Percentiles rank a stretch among this genome's conserved stretches.
phyloP scores from a whole-genome alignment of 331 rosid species.

The Acacia pycnantha region DNA sequence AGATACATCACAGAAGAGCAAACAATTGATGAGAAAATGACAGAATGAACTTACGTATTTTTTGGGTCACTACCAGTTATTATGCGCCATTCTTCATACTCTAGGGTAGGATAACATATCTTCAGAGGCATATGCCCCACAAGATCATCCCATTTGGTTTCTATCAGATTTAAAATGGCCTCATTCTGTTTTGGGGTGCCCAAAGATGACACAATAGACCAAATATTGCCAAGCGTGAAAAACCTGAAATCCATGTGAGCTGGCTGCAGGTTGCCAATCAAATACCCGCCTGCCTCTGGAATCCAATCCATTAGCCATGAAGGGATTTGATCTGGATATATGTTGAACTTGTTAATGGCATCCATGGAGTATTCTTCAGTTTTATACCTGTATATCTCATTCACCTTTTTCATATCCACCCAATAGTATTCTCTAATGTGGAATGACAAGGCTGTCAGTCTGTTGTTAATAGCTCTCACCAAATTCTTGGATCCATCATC shows the following conservation, averaged over 20 bases:
- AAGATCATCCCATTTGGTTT: conserved; percentile 88
- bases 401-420: conserved; percentile 84
- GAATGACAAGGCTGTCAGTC: conserved; percentile 86
- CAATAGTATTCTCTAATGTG: conserved; percentile 96
- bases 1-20: neutral
- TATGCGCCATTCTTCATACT: conserved; percentile 86
- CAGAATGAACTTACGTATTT: conserved; percentile 65
- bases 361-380: conserved; percentile 93
- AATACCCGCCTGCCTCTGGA: conserved; percentile 90
- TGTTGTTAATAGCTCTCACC: conserved; percentile 74
- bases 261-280: conserved; percentile 93
- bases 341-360: conserved; percentile 93
- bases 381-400: conserved; percentile 94
- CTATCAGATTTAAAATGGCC: conserved; percentile 70
- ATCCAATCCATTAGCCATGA: conserved; percentile 93
- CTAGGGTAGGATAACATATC: conserved; percentile 93
- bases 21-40: neutral
- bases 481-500: conserved; percentile 68
- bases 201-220: conserved; percentile 87
- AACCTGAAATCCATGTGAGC: conserved; percentile 99
- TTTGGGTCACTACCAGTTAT: conserved; percentile 96
- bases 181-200: conserved; percentile 88
- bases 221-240: conserved; percentile 93
- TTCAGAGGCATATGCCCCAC: conserved; percentile 89
- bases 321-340: conserved; percentile 97